Evolutionary conservation across 148 eudicot genomes (phyloP), one percentile per base, ranked within the genome.

Genomic region (Amaranthus cruentus): DNA sequence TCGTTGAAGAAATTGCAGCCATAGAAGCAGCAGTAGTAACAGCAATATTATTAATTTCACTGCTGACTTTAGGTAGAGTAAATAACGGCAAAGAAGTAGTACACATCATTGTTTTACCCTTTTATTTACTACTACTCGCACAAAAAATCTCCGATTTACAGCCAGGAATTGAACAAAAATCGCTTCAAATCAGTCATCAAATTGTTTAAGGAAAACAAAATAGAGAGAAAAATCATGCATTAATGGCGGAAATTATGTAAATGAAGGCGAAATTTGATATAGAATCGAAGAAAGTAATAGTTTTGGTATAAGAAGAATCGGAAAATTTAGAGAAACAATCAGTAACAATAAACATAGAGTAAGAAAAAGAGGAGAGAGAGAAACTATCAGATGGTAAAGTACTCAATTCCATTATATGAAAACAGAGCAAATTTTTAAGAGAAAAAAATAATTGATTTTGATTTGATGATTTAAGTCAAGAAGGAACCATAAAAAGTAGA

Each of bases 361-460:
- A 38, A 9, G 58, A 60, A 38, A 28, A 28, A 28, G 68, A 61
- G 4, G 68, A 52, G 44, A 21, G 28, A 7, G 43, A 51, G 14
- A 13, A 50, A 7, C 7, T 8, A 14, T 42, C 10, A 3, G 51
- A 46, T 12, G 57, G 63, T 10, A 10, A 64, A 47, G 60, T 51
- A 50, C 53, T 61, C 12, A 78, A 67, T 78, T 78, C 81, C 81
- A 78, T 78, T 61, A 78, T 78, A 67, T 47, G 57, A 69, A 14
- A 61, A 28, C 38, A 28, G 38, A 28, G 38, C 38, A 28, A 28
- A 18, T 18, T 28, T 28, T 0, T 1, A 28, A 65, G 55, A 63
- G 8, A 42, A 13, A 47, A 14, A 69, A 52, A 13, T 8, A 48
- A 5, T 57, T 74, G 57, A 54, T 11, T 63, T 68, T 42, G 74